Base-by-base conservation (phyloP, 2,329 filamentous ascomycete genomes). In the Hypoxylon sp. region DNA sequence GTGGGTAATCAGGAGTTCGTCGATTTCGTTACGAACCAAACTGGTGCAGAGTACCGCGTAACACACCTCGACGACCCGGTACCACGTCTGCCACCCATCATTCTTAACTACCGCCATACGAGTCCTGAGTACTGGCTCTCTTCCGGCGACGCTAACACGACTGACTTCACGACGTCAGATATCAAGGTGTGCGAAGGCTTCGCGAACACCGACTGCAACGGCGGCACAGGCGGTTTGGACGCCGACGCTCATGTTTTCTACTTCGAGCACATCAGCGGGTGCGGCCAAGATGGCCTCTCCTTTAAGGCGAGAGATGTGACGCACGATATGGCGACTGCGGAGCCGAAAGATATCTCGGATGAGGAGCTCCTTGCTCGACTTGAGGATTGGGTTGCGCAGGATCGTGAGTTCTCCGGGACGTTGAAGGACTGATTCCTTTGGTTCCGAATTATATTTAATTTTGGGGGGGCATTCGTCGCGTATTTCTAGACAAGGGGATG, bases 31-130 rank as follows among this genome's bases (percentile, higher is more conserved):
- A 84, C 83, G 6, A 72, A 73, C 52, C 87, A 90, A 72, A 65
- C 80, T 1, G 86, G 87, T 59, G 76, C 76, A 61, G 85, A 87
- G 70, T 90, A 84, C 80, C 88, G 91, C 69, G 82, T 92, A 56
- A 93, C 91, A 1, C 91, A 94, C 79, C 80, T 79, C 46, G 81
- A 86, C 72, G 92, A 94, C 77, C 88, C 90, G 0, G 87, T 94
- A 1, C 90, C 92, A 0, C 86, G 88, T 47, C 83, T 94, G 39
- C 91, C 91, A 1, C 87, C 90, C 10, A 79, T 88, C 63, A 57
- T 86, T 50, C 77, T 91, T 56, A 86, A 86, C 35, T 94, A 89
- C 81, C 81, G 85, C 42, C 91, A 93, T 78, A 86, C 88, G n/a
- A 87, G 83, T 14, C 90, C 91, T 1, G 92, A 94, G 82, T 92